A percentile compares a stretch with the other conserved stretches of the same genome.
Conservation (phyloP, 179 eudicot genomes). For the Dionaea muscipula region DNA sequence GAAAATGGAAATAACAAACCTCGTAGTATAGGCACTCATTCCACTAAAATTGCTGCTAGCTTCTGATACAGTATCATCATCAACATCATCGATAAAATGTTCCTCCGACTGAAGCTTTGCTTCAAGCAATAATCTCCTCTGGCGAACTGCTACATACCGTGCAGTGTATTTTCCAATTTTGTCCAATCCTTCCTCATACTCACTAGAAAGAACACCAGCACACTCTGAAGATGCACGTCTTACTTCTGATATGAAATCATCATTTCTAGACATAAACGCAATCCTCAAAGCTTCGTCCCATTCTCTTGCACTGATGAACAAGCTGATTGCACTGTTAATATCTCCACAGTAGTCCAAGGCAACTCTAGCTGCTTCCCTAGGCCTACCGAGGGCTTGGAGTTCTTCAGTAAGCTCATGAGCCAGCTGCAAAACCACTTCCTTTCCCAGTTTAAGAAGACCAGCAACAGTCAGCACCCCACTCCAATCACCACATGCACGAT, state of each 20-base stretch:
- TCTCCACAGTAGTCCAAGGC: conserved; percentile 83
- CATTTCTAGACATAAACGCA: conserved; percentile 55
- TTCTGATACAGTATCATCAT: conserved; percentile 78
- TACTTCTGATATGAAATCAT: conserved; percentile 49
- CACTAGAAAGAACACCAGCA: conserved; percentile 44
- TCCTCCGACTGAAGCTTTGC: conserved; percentile 74
- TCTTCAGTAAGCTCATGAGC: conserved; percentile 86
- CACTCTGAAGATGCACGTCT: conserved; percentile 63
- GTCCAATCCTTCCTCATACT: conserved; percentile 75
- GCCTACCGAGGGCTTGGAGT: conserved; percentile 80
- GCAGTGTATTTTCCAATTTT: conserved; percentile 83
- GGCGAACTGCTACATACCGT: conserved; percentile 83
- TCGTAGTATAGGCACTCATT: conserved; percentile 92
- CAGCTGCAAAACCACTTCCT: conserved; percentile 53
- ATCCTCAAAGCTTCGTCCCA: conserved; percentile 92
- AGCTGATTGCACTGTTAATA: conserved; percentile 40
- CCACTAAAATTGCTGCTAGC: conserved; percentile 94
- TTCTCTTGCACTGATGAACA: conserved; percentile 67
- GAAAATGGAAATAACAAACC: conserved; percentile 38
- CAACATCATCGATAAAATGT: conserved; percentile 41
- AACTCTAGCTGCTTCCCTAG: conserved; percentile 79
- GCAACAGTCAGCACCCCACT: conserved; percentile 72
- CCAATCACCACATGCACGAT: conserved; percentile 80
- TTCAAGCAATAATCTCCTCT: conserved; percentile 73
- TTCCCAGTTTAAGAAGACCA: conserved; percentile 62